Conservation (phyloP, 164 flowering plant species). For the Aristolochia contorta region DNA sequence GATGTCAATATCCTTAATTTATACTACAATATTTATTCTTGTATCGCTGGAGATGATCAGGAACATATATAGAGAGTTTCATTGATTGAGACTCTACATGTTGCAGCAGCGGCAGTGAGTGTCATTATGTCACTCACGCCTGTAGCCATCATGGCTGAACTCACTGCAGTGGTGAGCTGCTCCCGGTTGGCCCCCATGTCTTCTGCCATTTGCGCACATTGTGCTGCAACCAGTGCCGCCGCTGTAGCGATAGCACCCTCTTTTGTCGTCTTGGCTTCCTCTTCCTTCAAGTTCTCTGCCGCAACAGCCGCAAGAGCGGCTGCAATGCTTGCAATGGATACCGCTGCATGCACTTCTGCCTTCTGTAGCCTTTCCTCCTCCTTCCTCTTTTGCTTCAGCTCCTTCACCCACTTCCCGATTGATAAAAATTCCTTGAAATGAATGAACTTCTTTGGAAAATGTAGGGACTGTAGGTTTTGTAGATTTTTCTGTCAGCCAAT, state of each 20-base stretch:
- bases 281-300: conserved; percentile 32
- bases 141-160: conserved; percentile 65
- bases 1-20: too few relatives aligned
- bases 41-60: too few relatives aligned
- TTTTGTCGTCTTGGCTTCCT: conserved; percentile 23
- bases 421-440: conserved; percentile 53
- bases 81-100: conserved; percentile 37
- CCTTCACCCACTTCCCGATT: conserved; percentile 79
- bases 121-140: conserved; percentile 63
- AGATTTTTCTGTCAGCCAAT: conserved; percentile 1
- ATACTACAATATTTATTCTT: too few relatives aligned
- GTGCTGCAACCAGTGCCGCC: conserved; percentile 86
- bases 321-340: conserved; percentile 84
- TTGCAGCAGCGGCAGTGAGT: conserved; percentile 87
- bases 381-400: conserved; percentile 60
- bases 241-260: conserved; percentile 79
- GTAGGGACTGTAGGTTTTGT: conserved; percentile 8
- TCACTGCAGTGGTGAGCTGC: conserved; percentile 46
- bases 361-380: conserved; percentile 62
- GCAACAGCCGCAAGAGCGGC: conserved; percentile 92
- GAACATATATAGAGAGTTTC: too few relatives aligned
- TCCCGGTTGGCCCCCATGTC: conserved; percentile 82
- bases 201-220: conserved; percentile 74
- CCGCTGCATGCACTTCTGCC: conserved; percentile 87
- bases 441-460: conserved; percentile 49